Base-by-base conservation (phyloP, 163 green algal genomes). In the Scenedesmus sp. region DNA sequence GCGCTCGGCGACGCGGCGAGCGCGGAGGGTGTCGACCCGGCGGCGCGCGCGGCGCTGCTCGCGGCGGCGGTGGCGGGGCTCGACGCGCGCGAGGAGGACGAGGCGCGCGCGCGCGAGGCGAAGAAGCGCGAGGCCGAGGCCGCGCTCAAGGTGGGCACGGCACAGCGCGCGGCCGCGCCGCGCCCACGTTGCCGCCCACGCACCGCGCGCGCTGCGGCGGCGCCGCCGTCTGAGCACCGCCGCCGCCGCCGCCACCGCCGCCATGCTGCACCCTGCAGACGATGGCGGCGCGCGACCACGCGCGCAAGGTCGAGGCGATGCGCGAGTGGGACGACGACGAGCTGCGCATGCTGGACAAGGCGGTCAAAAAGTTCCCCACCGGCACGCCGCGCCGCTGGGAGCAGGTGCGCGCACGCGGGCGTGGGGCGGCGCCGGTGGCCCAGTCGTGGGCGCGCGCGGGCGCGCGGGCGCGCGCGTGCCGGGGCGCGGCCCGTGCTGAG, bases 301-400 rank as follows among this genome's bases (percentile, higher is more conserved):
- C 44, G 17, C 75, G 80, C 47, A 90, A 91, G 71, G 60, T 89
- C 72, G 85, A 74, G 3, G 72, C 66, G 42, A 92, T 92, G 89
- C 79, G 85, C 28, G 85, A 93, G 62, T 98, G 94, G 94, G 85
- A 28, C 2, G 91, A 96, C 31, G 94, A 98, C 69, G 94, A 98
- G 88, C 87, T 97, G 47, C 78, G 93, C 28, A 88, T 98, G 90
- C 85, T 98, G 76, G 91, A 95, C 74, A 96, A 96, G 83, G 93
- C 92, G 1, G 84, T 96, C 11, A 91, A 85, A 50, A 97, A 96
- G 78, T 97, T 93, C 74, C 94, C 94, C 11, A 85, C 91, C 87
- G 93, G 93, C 45, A 96, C 92, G 18, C 86, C 88, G 42, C 93
- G 91, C 77, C 87, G 93, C 22, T 91, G 87, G 87, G 87, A 91